A percentile compares a stretch with the other conserved stretches of the same genome.
phyloP scores from a whole-genome alignment of 306 rosid species.

The Vachellia pachyceras region DNA sequence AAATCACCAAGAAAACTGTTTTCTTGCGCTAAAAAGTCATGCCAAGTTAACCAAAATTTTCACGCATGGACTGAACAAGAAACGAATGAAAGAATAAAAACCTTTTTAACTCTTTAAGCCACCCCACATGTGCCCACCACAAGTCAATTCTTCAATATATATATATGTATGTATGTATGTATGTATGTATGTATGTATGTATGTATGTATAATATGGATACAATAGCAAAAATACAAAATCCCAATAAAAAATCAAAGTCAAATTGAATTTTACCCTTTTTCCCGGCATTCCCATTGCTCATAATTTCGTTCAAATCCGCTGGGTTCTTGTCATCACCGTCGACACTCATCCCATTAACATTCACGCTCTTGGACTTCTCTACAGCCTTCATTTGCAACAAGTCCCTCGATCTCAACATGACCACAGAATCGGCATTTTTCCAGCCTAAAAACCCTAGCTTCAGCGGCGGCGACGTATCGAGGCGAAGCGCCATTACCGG shows the following conservation, averaged over 20 bases:
- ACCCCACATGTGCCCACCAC: background rate
- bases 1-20: background rate
- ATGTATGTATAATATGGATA: background rate
- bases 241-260: background rate
- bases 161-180: no score
- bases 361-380: slow-evolving; percentile 48
- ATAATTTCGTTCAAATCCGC: slow-evolving; percentile 27
- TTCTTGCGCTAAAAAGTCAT: background rate
- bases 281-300: slow-evolving; percentile 49
- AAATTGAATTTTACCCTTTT: slow-evolving; percentile 39
- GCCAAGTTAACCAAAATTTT: background rate
- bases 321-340: slow-evolving; percentile 23
- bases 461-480: slow-evolving; percentile 32
- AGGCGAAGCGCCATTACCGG: slow-evolving; percentile 18
- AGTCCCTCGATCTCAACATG: slow-evolving; percentile 43
- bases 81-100: no score
- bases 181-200: no score
- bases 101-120: background rate
- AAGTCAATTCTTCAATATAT: background rate
- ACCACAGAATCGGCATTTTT: slow-evolving; percentile 8
- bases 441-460: slow-evolving; percentile 36
- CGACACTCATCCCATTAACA: slow-evolving; percentile 39
- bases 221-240: background rate
- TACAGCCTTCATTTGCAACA: slow-evolving; percentile 42
- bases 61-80: no score